Base-by-base conservation (phyloP, 2,329 filamentous ascomycete species). In the Colletotrichum viniferum region DNA sequence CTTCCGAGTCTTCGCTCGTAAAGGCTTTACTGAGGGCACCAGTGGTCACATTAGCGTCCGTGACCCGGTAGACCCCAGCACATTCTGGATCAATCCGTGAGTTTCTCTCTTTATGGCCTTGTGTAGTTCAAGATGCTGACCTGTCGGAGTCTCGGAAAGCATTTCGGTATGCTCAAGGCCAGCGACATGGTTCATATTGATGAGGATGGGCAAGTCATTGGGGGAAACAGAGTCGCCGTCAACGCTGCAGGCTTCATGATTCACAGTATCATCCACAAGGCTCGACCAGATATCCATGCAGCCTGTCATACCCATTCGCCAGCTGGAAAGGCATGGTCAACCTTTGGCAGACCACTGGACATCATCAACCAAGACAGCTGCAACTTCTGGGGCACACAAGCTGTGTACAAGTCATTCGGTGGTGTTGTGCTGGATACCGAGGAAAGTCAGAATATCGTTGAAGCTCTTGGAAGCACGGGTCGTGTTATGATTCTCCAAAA, bases 181-280 rank as follows among this genome's bases (percentile, higher is more conserved):
- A 86, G 85, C 3, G 92, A 93, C 78, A 90, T 94, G 88, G 88
- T 93, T 26, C 86, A 91, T 13, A 86, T 93, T 16, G 88, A 93
- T 79, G 87, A 91, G 69, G 82, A 88, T 3, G 92, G 92, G 5
- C 87, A 89, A 7, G 88, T 91, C 3, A 87, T 93, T 3, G 91
- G 90, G 14, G 92, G 91, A 2, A 92, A 92, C 78, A 87, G 83
- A 63, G 84, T 82, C 3, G 81, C 81, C 10, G 89, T 91, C n/a
- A 93, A 93, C 81, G 90, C 72, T 3, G 91, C 91, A 0, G 92
- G 91, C 4, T 93, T 93, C 77, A 81, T 91, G 75, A 93, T 93
- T 65, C 92, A 93, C 79, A 87, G 86, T 10, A 91, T 90, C 13
- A 86, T 93, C 34, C 88, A 92, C 80, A 90, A 90, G 80, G 90